Percentiles rank a stretch among this genome's conserved stretches.
These are phyloP conservation scores for Xylaria flabelliformis DNA, from an alignment of 495 filamentous ascomycete genomes.

Conservation along the genomic window DNA sequence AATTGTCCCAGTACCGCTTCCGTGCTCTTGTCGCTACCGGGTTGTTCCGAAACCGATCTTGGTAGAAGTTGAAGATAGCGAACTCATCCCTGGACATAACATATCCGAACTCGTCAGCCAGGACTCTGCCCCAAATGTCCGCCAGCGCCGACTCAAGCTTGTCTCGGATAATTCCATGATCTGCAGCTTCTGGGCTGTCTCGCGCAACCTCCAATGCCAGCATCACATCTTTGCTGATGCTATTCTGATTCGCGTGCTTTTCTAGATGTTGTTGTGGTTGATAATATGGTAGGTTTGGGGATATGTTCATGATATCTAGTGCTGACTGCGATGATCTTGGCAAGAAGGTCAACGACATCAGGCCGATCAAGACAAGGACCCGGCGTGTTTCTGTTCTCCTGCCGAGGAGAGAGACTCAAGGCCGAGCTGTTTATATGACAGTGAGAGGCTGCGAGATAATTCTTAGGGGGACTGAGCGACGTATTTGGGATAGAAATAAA, in stretches of 20 bases:
- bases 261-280: background rate
- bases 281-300: background rate
- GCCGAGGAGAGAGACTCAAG: background rate
- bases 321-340: background rate
- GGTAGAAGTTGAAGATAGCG: conserved; percentile 79
- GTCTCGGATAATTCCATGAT: conserved; percentile 56
- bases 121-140: conserved; percentile 67
- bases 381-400: background rate
- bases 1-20: conserved; percentile 58
- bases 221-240: conserved; percentile 38
- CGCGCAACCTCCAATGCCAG: conserved; percentile 72
- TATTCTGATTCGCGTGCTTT: background rate
- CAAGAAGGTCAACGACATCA: background rate
- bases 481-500: background rate
- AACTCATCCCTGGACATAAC: conserved; percentile 74
- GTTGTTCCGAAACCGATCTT: conserved; percentile 59
- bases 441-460: background rate
- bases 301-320: conserved; percentile 3
- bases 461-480: background rate
- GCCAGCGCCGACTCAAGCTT: conserved; percentile 63
- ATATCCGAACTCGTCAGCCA: conserved; percentile 65
- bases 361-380: background rate
- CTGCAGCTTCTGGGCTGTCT: conserved; percentile 63
- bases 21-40: conserved; percentile 51
- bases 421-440: background rate